Evolutionary conservation across 2,329 filamentous ascomycete species (phyloP).

Genomic region (Penicillium sp.): DNA sequence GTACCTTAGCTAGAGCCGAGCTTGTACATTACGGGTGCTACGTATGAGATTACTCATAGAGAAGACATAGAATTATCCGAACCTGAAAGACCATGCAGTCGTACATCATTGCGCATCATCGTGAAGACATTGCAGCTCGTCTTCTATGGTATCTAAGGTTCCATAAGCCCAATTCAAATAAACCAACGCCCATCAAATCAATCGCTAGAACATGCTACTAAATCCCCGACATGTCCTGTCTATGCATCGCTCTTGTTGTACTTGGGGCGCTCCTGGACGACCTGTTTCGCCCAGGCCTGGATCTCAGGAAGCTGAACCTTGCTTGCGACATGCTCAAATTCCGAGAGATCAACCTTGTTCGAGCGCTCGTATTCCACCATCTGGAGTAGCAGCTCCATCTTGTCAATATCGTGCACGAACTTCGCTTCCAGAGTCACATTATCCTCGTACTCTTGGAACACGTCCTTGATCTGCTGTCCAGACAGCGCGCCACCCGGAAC

Average conservation of each 20-base stretch:
- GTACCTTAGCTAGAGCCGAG: not conserved
- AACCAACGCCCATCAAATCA: conserved; percentile 12
- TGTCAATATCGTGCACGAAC: conserved; percentile 96
- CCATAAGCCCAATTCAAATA: not conserved
- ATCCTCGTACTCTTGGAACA: conserved; percentile 97
- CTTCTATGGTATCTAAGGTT: conserved; percentile 20
- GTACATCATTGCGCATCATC: conserved; percentile 16
- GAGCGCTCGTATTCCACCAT: conserved; percentile 94
- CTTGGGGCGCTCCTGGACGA: conserved; percentile 71
- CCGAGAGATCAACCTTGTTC: conserved; percentile 71
- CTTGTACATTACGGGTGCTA: not conserved
- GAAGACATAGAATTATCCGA: not conserved
- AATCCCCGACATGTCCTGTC: not conserved
- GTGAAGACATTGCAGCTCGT: conserved; percentile 10
- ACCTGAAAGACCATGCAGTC: not conserved
- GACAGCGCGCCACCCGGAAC: conserved; percentile 67
- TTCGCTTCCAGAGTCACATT: conserved; percentile 76
- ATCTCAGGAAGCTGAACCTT: conserved; percentile 75
- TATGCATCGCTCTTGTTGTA: conserved; percentile 31
- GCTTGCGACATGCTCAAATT: conserved; percentile 78
- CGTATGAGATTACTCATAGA: not conserved
- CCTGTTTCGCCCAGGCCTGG: conserved; percentile 72
- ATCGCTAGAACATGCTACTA: not conserved
- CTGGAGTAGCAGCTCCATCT: conserved; percentile 90
- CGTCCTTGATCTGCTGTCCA: conserved; percentile 68